Evolutionary conservation across 768 basidiomycete species (phyloP), one percentile per base, ranked within the genome.

Genomic region (Flagelloscypha sp.): DNA sequence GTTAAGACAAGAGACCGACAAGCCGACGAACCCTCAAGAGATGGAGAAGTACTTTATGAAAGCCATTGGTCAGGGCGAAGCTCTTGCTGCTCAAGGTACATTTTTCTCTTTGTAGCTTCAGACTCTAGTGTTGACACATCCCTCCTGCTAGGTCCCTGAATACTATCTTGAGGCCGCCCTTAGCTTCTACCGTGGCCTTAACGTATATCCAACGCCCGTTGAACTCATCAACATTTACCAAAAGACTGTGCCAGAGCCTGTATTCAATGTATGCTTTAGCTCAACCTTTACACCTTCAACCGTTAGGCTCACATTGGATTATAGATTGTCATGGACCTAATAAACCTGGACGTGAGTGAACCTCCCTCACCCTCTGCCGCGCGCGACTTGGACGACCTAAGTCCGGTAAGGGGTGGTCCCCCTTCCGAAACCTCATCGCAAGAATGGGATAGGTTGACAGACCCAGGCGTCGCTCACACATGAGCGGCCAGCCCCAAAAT

Each of bases 201-300:
- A 84, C 36, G 90, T 95, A 23, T 99, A 99, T 63, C 95, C 95
- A 33, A 78, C 85, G 20, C 89, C 93, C 1, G 77, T 89, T 21
- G 95, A 98, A 58, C 76, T 98, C 47, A 83, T 99, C 49, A 76
- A 84, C 57, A 93, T 98, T 43, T 94, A 95, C 52, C 80, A 97
- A 62, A 84, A 84, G 61, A 92, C 89, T 22, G 77, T 94, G 20
- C 84, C 88, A 3, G 71, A 74, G 18, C 69, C 78, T 24, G 66
- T 90, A 32, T 88, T 89, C 64, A 84, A 87, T 64, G 82, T 81
- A 37, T 21, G 62, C 57, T 7, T 9, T 15, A 3, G n/a, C n/a
- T 7, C 9, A 16, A 17, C 21, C 10, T 20, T 11, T 17, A 11
- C 16, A 9, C 16, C 24, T 21, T 28, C n/a, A 15, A n/a, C 30